Evolutionary conservation across 1,139 yeast genomes (phyloP), one percentile per base, ranked within the genome.

Genomic region (Pichia sp.): DNA sequence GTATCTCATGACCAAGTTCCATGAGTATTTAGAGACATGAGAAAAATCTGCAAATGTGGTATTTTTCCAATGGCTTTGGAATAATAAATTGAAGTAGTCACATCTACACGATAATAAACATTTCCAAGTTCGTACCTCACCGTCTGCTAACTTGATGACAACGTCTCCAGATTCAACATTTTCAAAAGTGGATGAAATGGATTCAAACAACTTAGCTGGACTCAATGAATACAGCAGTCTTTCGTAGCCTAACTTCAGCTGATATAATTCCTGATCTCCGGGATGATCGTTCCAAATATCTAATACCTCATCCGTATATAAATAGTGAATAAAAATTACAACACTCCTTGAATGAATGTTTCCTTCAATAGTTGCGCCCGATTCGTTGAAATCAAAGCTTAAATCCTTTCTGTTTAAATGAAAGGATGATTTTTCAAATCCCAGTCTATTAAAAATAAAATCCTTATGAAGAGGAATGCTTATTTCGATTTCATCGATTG

Each of bases 21-120:
- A 81, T n/a, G 73, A 75, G 0, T 56, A 51, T 8, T 50, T 52
- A 0, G 69, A 52, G 7, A 81, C 65, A 43, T 75, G 73, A 3
- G 64, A 61, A 44, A 85, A 71, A 37, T 52, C 46, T 5, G 55
- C 46, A 39, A 55, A 42, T 4, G 36, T 28, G 3, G 27, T 59
- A 6, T 54, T 57, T 5, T 56, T 61, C 94, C 94, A 84, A 47
- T 80, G 61, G 3, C 64, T 60, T 0, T 84, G 73, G 34, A 82
- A 68, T 2, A 77, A 52, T 0, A 84, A 73, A 49, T 77, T 81
- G 59, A 86, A 85, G 56, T 72, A 85, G 0, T 79, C 79, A 39
- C 81, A 75, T 46, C 95, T 64, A 0, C 77, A 61, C 4, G 68
- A 58, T 28, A 87, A 59, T 6, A 85, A 61, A 33, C 69, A 67